Percentiles rank a stretch among this genome's conserved stretches.
Evolutionary conservation across 2,329 filamentous ascomycete genomes (phyloP).

Genomic region (Blumeria graminis): DNA sequence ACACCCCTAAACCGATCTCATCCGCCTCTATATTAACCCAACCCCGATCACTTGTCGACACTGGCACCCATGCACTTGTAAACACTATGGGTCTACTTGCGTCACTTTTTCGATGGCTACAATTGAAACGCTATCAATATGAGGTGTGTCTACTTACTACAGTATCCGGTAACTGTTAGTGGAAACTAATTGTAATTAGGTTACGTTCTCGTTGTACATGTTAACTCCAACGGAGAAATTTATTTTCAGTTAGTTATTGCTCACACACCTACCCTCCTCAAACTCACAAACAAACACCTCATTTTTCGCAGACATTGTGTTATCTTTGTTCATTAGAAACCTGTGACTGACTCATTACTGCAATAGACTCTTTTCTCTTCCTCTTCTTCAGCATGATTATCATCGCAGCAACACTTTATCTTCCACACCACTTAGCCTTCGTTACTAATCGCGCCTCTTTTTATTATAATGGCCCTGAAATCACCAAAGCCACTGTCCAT

Average conservation of each 20-base stretch:
- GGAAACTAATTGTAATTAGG: conserved; percentile 22
- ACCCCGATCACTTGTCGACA: too few relatives aligned
- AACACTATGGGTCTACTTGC: conserved; percentile 7
- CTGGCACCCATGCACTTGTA: too few relatives aligned
- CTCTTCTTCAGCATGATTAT: conserved; percentile 67
- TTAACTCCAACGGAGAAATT: conserved; percentile 90
- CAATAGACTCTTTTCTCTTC: conserved; percentile 68
- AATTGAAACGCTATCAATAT: conserved; percentile 92
- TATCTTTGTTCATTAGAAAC: background rate
- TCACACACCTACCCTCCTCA: background rate
- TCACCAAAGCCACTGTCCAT: conserved; percentile 13
- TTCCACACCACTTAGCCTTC: conserved; percentile 70
- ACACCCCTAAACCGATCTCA: too few relatives aligned
- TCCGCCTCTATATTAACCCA: too few relatives aligned
- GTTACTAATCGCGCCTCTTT: conserved; percentile 75
- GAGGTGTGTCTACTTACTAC: conserved; percentile 23
- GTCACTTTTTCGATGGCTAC: conserved; percentile 53
- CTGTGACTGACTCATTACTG: background rate
- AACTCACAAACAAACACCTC: background rate
- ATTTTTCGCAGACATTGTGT: background rate
- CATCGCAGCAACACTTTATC: conserved; percentile 74
- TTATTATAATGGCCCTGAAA: conserved; percentile 70
- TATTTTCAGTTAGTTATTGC: conserved; percentile 50
- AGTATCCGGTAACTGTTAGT: too few relatives aligned
- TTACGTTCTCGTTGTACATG: conserved; percentile 93